Conservation (phyloP, 2,329 filamentous ascomycete species). For the Penicillium griseofulvum region DNA sequence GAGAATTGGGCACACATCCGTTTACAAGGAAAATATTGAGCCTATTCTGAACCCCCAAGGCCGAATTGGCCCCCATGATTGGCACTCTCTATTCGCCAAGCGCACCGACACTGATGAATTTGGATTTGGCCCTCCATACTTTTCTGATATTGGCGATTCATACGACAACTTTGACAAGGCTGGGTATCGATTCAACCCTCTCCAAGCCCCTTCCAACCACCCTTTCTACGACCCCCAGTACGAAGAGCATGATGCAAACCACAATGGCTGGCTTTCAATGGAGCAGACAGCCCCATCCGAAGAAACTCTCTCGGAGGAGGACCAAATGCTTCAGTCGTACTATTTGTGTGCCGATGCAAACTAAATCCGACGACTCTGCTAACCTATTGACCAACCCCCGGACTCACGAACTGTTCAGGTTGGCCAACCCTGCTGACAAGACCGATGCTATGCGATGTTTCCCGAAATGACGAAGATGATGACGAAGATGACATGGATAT, state of each 20-base stretch:
- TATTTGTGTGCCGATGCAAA: constrained; percentile 31
- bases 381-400: neutral
- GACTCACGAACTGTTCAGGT: neutral
- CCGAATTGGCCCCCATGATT: constrained; percentile 26
- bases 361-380: constrained; percentile 7
- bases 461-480: neutral
- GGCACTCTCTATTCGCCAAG: constrained; percentile 27
- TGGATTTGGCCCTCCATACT: constrained; percentile 25
- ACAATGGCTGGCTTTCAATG: constrained; percentile 16
- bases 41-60: constrained; percentile 29
- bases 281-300: constrained; percentile 30
- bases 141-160: constrained; percentile 20
- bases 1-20: constrained; percentile 7
- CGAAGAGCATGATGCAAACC: constrained; percentile 6
- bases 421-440: neutral
- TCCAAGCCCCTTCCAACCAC: constrained; percentile 28
- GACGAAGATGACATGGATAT: neutral
- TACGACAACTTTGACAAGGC: constrained; percentile 26
- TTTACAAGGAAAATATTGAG: constrained; percentile 42
- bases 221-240: constrained; percentile 23
- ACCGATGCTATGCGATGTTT: neutral
- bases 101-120: constrained; percentile 15
- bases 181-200: constrained; percentile 35
- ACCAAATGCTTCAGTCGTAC: constrained; percentile 33
- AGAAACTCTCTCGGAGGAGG: constrained; percentile 36